Evolutionary conservation across 768 basidiomycete genomes (phyloP).

Genomic region (Pleurotus salmoneostramineus): DNA sequence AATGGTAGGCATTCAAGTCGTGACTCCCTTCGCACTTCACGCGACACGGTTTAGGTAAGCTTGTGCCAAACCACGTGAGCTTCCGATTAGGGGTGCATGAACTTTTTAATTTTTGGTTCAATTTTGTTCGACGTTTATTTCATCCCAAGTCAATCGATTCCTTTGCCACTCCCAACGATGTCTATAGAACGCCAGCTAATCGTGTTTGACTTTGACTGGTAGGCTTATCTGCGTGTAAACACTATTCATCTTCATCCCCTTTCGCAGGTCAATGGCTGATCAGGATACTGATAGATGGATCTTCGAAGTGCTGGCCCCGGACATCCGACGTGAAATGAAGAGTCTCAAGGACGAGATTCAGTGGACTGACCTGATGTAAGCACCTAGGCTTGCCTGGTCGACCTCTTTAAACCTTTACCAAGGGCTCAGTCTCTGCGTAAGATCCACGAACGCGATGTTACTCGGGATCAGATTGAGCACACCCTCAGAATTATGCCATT

Average conservation of each 20-base stretch:
- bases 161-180: conserved; percentile 14
- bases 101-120: too few species aligned
- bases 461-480: conserved; percentile 69
- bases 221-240: conserved; percentile 7
- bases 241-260: too few species aligned
- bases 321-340: conserved; percentile 81
- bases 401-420: conserved; percentile 6
- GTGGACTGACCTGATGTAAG: conserved; percentile 96
- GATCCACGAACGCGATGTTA: conserved; percentile 65
- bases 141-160: too few species aligned
- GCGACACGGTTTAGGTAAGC: conserved; percentile 21
- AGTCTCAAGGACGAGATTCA: conserved; percentile 58
- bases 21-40: conserved; percentile 8
- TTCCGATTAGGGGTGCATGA: too few species aligned
- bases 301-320: conserved; percentile 82
- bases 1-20: conserved; percentile 53
- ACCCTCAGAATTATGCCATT: conserved; percentile 84
- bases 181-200: conserved; percentile 63
- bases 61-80: neutral
- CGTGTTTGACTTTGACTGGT: conserved; percentile 98
- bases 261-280: conserved; percentile 78
- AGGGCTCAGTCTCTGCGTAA: conserved; percentile 72
- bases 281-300: conserved; percentile 97
- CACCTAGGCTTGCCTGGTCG: neutral
- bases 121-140: too few species aligned